Evolutionary conservation across 1,284 basidiomycete species (phyloP).

Genomic region (Schizopora paradoxa): DNA sequence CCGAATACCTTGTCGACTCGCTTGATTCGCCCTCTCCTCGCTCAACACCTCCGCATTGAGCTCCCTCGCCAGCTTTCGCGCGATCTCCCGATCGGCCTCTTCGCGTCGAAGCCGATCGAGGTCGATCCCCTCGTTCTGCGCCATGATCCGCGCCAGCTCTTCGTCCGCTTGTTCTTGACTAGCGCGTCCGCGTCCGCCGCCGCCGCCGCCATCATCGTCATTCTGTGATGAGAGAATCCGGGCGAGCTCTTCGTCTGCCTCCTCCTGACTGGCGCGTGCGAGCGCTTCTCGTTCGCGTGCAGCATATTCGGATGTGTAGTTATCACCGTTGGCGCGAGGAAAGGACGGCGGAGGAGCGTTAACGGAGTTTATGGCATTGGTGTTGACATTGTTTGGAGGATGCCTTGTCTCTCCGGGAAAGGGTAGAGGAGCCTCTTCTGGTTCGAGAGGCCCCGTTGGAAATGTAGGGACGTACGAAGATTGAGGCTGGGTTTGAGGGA

Average conservation of each 20-base stretch:
- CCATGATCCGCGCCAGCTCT: neutral
- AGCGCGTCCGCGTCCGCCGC: too few relatives aligned
- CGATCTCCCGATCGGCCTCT: conserved; percentile 20
- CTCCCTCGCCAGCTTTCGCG: conserved; percentile 18
- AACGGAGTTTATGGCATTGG: neutral
- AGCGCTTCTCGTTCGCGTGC: conserved; percentile 11
- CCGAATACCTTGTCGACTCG: too few relatives aligned
- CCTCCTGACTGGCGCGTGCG: conserved; percentile 16
- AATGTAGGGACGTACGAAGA: neutral
- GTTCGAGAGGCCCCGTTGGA: neutral
- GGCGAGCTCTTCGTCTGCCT: conserved; percentile 17
- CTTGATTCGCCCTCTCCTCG: neutral
- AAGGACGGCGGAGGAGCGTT: neutral
- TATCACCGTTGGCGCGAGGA: neutral
- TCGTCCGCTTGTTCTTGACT: conserved; percentile 2
- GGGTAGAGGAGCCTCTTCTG: neutral
- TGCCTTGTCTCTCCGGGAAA: neutral
- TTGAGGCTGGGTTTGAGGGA: neutral
- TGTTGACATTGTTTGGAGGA: neutral
- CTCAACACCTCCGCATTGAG: conserved; percentile 4
- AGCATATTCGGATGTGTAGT: too few relatives aligned
- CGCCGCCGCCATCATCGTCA: neutral
- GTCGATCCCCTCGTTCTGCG: conserved; percentile 15
- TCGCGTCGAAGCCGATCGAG: conserved; percentile 12
- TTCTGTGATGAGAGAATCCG: conserved; percentile 6